Evolutionary conservation across 495 filamentous ascomycete species (phyloP).

Genomic region (Trypethelium eluteriae): DNA sequence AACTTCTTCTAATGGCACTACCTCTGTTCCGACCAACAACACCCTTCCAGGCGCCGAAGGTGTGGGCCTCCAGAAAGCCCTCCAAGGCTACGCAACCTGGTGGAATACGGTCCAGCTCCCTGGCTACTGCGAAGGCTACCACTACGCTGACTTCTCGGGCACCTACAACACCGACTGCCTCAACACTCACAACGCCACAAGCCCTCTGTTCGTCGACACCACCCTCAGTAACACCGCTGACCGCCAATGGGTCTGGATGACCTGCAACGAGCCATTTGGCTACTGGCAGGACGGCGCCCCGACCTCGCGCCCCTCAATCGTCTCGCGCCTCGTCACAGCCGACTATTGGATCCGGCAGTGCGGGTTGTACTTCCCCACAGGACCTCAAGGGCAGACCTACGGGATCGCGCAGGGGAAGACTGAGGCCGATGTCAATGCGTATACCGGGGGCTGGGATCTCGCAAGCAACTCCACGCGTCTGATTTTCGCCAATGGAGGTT

Average conservation of each 20-base stretch:
- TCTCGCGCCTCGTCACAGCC: slow-evolving; percentile 50
- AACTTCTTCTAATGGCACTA: slow-evolving; percentile 16
- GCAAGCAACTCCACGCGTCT: slow-evolving; percentile 51
- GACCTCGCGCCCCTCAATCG: slow-evolving; percentile 16
- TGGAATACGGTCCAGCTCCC: slow-evolving; percentile 38
- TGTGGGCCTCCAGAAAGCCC: slow-evolving; percentile 49
- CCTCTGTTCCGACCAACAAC: slow-evolving; percentile 8
- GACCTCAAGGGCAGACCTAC: slow-evolving; percentile 42
- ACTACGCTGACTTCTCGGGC: slow-evolving; percentile 37
- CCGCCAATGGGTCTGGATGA: slow-evolving; percentile 58
- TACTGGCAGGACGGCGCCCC: slow-evolving; percentile 50
- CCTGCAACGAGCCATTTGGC: slow-evolving; percentile 59
- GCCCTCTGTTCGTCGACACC: slow-evolving; percentile 50
- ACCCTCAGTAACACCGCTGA: slow-evolving; percentile 44
- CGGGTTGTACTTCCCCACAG: slow-evolving; percentile 49
- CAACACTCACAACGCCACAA: slow-evolving; percentile 50
- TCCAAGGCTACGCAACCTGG: slow-evolving; percentile 49
- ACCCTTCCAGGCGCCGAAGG: slow-evolving; percentile 38
- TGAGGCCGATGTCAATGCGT: slow-evolving; percentile 48
- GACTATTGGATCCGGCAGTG: slow-evolving; percentile 57
- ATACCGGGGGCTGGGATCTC: slow-evolving; percentile 52
- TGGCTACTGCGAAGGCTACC: slow-evolving; percentile 43
- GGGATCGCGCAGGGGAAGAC: slow-evolving; percentile 46
- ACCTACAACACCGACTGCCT: slow-evolving; percentile 46
- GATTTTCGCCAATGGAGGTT: slow-evolving; percentile 57